Evolutionary conservation across 352 stramenopile genomes (phyloP), one percentile per base, ranked within the genome.

Genomic region (Peronospora destructor): DNA sequence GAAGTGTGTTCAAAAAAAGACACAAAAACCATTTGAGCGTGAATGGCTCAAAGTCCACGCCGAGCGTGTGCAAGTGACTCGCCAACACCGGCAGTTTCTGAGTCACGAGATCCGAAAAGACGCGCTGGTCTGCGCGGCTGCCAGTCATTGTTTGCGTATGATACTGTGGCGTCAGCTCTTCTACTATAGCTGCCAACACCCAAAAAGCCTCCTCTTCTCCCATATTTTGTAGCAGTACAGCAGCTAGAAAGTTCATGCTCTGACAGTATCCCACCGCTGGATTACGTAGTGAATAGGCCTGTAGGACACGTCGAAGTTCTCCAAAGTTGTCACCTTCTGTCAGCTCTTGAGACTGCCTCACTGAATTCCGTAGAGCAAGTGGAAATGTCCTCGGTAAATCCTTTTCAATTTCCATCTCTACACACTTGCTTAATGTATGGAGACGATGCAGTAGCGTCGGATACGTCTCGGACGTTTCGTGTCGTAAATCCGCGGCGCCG

Each of bases 1-100:
- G 83, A 13, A 97, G 59, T 19, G 85, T 93, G 56, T 96, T 95
- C n/a, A 97, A 63, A 64, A 96, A 97, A 3, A 95, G 55, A 60
- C 88, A 97, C 0, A 97, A 56, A 36, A 96, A 97, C 88, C 87
- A 97, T 57, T 96, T 95, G 48, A 94, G 79, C 32, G 87, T 95
- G 35, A 96, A 87, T 16, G 85, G 84, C 44, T 91, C 79, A 47
- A 96, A 73, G 45, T 94, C 80, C 5, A 95, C 80, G 33, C 84
- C 68, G 3, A 95, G 65, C 2, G 32, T 28, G 16, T 88, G 68
- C 35, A 96, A 65, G 51, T 94, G 84, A 25, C 61, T 64, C 25
- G 73, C 66, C 34, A 96, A 39, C 13, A 68, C 45, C 8, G 87
- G 87, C 13, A 97, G 69, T 57, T 94, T 92, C 48, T 90, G 76